These are phyloP conservation scores for Termitomyces sp. DNA, from an alignment of 768 basidiomycete genomes.

Conservation along the genomic window DNA sequence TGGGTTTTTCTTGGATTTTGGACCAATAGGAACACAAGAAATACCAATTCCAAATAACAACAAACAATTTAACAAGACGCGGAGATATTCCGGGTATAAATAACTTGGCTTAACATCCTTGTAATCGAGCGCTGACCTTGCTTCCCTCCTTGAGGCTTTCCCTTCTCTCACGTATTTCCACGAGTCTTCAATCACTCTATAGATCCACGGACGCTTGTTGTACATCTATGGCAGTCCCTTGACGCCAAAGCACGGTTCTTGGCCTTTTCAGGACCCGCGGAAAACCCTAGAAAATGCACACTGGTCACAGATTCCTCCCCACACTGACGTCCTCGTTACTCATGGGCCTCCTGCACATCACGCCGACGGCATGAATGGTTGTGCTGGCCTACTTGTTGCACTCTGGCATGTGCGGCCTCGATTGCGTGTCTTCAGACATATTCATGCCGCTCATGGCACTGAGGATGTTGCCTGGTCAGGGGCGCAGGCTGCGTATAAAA, in stretches of 20 bases:
- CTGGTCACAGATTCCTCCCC: constrained; percentile 27
- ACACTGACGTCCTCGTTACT: constrained; percentile 38
- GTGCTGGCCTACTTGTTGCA: constrained; percentile 26
- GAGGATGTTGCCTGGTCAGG: constrained; percentile 28
- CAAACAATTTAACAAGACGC: no score
- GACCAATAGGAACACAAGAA: no score
- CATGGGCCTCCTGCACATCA: constrained; percentile 38
- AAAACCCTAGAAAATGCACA: background rate
- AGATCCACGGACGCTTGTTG: constrained; percentile 26
- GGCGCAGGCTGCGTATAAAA: constrained; percentile 26
- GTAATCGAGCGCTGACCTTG: constrained; percentile 8
- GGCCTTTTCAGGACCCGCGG: constrained; percentile 35
- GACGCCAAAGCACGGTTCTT: constrained; percentile 32
- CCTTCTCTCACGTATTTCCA: constrained; percentile 35
- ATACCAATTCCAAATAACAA: no score
- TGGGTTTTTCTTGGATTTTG: no score
- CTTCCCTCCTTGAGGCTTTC: constrained; percentile 14
- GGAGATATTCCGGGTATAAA: no score
- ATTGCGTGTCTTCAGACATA: constrained; percentile 40
- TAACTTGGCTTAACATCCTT: no score
- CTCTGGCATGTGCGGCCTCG: constrained; percentile 31
- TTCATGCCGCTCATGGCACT: constrained; percentile 33
- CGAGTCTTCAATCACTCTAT: constrained; percentile 24
- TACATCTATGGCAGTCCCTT: constrained; percentile 35
- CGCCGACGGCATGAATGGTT: constrained; percentile 27